Evolutionary conservation across 495 filamentous ascomycete species (phyloP).

Genomic region (Staphylotrichum tortipilum): DNA sequence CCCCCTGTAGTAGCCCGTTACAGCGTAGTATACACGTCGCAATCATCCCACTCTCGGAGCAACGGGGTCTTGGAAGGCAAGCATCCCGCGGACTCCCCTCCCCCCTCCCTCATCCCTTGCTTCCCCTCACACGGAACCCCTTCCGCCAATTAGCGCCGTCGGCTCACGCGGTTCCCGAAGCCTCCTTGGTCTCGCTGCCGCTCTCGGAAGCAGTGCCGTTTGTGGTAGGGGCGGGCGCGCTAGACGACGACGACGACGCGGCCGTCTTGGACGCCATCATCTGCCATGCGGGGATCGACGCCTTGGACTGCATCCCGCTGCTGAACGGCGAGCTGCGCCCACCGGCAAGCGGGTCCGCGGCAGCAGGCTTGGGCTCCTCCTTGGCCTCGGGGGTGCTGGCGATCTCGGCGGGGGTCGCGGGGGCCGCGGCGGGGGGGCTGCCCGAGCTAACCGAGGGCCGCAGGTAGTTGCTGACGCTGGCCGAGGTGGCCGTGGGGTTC

Average conservation of each 20-base stretch:
- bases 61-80: no score
- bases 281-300: slow-evolving; percentile 89
- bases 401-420: slow-evolving; percentile 21
- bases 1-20: background rate
- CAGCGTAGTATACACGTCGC: background rate
- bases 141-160: no score
- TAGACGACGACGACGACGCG: slow-evolving; percentile 21
- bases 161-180: slow-evolving; percentile 16
- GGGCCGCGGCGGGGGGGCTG: slow-evolving; percentile 21
- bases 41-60: background rate
- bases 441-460: slow-evolving; percentile 29
- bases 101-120: background rate
- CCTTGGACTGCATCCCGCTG: slow-evolving; percentile 38
- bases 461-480: slow-evolving; percentile 27
- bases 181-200: slow-evolving; percentile 18
- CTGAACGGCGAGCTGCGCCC: slow-evolving; percentile 28
- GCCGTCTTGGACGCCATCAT: slow-evolving; percentile 57
- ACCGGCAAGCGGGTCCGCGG: no score
- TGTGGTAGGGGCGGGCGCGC: no score
- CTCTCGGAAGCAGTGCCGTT: slow-evolving; percentile 18
- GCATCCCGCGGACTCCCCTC: no score
- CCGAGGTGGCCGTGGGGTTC: slow-evolving; percentile 39
- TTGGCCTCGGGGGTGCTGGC: slow-evolving; percentile 11
- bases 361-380: slow-evolving; percentile 31
- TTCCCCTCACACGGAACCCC: no score